Conservation (phyloP, 116 monocot genomes). For the Cymodocea nodosa region DNA sequence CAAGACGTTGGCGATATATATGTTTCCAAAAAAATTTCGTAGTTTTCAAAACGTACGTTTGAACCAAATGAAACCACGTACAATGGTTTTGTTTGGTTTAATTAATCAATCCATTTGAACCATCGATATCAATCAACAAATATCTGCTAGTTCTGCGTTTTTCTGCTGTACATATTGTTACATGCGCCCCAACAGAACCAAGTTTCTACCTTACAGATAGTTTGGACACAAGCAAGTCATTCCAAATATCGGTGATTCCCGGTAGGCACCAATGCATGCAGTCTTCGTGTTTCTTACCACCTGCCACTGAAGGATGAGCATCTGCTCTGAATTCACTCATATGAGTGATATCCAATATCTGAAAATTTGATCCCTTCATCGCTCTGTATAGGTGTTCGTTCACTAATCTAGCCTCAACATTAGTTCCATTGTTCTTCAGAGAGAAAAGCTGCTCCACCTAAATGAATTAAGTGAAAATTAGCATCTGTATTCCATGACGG, state of each 20-base stretch:
- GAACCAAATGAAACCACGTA: too few relatives aligned
- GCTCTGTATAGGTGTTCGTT: slow-evolving; percentile 64
- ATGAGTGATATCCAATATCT: slow-evolving; percentile 43
- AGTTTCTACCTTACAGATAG: not conserved
- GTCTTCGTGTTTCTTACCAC: slow-evolving; percentile 89
- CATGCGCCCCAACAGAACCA: too few relatives aligned
- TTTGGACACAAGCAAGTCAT: slow-evolving; percentile 47
- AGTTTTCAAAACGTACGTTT: too few relatives aligned
- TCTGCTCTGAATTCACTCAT: slow-evolving; percentile 97
- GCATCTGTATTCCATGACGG: not conserved
- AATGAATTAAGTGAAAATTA: not conserved
- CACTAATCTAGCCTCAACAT: slow-evolving; percentile 52
- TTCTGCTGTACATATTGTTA: too few relatives aligned
- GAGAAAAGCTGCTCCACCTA: slow-evolving; percentile 74
- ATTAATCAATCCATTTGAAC: too few relatives aligned
- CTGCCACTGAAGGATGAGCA: slow-evolving; percentile 74
- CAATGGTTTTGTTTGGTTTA: too few relatives aligned
- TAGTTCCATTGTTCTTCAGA: slow-evolving; percentile 63
- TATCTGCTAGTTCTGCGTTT: too few relatives aligned
- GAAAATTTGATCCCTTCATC: slow-evolving; percentile 46
- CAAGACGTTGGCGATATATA: too few relatives aligned
- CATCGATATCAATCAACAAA: too few relatives aligned
- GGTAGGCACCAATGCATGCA: slow-evolving; percentile 99
- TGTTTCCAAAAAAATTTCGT: too few relatives aligned
- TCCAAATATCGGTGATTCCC: slow-evolving; percentile 79